Conservation (phyloP, 2,329 filamentous ascomycete genomes). For the Hypoxylon sp. region DNA sequence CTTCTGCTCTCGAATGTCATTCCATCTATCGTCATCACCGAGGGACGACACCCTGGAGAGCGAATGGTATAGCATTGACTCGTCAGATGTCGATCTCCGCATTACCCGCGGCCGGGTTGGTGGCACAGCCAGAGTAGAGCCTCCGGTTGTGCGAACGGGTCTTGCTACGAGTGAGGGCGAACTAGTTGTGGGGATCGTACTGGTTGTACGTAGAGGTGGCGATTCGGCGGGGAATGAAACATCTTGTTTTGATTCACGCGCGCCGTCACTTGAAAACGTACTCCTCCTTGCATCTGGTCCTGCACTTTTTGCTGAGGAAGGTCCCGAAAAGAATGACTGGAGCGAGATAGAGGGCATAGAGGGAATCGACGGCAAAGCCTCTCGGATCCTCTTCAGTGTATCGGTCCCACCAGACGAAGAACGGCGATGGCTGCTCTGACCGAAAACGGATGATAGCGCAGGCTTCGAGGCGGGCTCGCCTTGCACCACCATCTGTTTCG, state of each 20-base stretch:
- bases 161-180: slow-evolving; percentile 13
- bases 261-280: slow-evolving; percentile 32
- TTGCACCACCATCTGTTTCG: slow-evolving; percentile 49
- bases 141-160: slow-evolving; percentile 18
- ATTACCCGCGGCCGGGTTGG: slow-evolving; percentile 50
- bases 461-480: slow-evolving; percentile 46
- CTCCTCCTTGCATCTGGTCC: slow-evolving; percentile 35
- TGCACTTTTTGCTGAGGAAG: slow-evolving; percentile 40
- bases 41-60: slow-evolving; percentile 82
- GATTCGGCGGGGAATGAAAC: slow-evolving; percentile 14
- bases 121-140: slow-evolving; percentile 29
- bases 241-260: slow-evolving; percentile 31
- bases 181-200: slow-evolving; percentile 15
- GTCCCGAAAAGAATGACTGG: slow-evolving; percentile 53
- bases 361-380: slow-evolving; percentile 62
- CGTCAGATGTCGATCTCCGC: slow-evolving; percentile 74
- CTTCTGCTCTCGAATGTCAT: slow-evolving; percentile 81
- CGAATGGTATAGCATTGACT: slow-evolving; percentile 78
- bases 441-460: slow-evolving; percentile 56
- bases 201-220: slow-evolving; percentile 6
- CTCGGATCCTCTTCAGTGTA: slow-evolving; percentile 64
- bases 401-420: slow-evolving; percentile 65
- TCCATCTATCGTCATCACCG: slow-evolving; percentile 83
- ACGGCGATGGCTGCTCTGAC: slow-evolving; percentile 55
- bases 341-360: slow-evolving; percentile 63